These are phyloP conservation scores for Aquanectria penicillioides DNA, from an alignment of 2,329 filamentous ascomycete species.

Conservation along the genomic window DNA sequence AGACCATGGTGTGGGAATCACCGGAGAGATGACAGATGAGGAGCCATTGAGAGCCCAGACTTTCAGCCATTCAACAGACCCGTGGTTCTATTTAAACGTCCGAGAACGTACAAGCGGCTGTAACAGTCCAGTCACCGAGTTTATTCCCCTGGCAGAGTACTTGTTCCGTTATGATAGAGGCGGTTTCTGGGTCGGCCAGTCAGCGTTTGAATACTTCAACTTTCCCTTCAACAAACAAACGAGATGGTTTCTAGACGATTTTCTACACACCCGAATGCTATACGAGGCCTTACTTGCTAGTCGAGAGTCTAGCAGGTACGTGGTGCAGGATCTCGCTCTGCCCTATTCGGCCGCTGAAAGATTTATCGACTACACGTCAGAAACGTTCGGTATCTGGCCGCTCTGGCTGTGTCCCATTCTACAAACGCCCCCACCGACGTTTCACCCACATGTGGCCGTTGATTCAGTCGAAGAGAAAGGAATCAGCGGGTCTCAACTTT, in stretches of 20 bases:
- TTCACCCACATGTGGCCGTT: too few species aligned
- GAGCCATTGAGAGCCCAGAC: conserved; percentile 35
- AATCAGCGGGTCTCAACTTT: too few species aligned
- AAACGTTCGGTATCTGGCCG: conserved; percentile 39
- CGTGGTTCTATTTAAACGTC: conserved; percentile 74
- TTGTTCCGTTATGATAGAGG: conserved; percentile 72
- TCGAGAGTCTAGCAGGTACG: conserved; percentile 64
- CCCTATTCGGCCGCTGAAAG: conserved; percentile 58
- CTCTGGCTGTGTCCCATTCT: conserved; percentile 44
- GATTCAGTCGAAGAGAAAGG: too few species aligned
- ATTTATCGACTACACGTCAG: conserved; percentile 45
- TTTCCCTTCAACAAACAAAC: conserved; percentile 68
- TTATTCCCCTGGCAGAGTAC: conserved; percentile 55
- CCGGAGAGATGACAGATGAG: conserved; percentile 54
- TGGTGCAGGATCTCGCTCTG: conserved; percentile 71
- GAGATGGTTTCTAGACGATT: conserved; percentile 67
- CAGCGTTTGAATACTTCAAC: conserved; percentile 65
- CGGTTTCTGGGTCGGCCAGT: conserved; percentile 71
- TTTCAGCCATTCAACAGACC: conserved; percentile 67
- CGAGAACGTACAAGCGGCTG: conserved; percentile 46
- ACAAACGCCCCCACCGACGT: conserved; percentile 30
- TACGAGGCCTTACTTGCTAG: conserved; percentile 71
- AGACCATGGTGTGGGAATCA: conserved; percentile 62
- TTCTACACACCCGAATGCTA: conserved; percentile 70
- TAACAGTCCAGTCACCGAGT: conserved; percentile 31